Evolutionary conservation across 1,284 basidiomycete genomes (phyloP).

Genomic region (Rhodofomes roseus): DNA sequence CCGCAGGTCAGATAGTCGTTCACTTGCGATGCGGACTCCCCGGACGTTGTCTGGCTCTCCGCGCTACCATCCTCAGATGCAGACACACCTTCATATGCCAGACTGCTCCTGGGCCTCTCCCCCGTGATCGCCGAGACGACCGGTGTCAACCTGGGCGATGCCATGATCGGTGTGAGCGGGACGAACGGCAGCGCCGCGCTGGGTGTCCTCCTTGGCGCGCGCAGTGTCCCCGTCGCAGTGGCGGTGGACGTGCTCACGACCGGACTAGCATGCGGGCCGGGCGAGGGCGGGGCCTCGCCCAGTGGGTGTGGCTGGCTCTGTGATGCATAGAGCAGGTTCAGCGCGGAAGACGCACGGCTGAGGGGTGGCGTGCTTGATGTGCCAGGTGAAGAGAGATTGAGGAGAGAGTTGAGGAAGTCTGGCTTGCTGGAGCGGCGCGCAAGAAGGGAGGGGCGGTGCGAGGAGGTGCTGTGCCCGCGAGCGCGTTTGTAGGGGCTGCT

Average conservation of each 20-base stretch:
- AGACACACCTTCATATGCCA: background rate
- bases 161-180: conserved; percentile 53
- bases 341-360: conserved; percentile 5
- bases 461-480: conserved; percentile 1
- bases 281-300: background rate
- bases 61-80: background rate
- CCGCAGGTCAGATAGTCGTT: conserved; percentile 7
- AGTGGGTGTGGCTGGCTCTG: background rate
- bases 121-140: conserved; percentile 11
- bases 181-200: conserved; percentile 34
- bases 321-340: background rate
- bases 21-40: background rate
- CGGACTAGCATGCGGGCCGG: conserved; percentile 4
- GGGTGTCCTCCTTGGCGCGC: conserved; percentile 11
- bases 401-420: conserved; percentile 3
- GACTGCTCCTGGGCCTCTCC: background rate
- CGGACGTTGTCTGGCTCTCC: conserved; percentile 1
- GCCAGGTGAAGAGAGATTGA: conserved; percentile 2
- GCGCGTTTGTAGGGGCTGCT: background rate
- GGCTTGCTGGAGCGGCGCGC: conserved; percentile 6
- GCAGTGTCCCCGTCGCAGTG: conserved; percentile 12
- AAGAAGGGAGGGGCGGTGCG: conserved; percentile 9
- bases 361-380: background rate
- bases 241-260: conserved; percentile 7
- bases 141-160: conserved; percentile 55